A percentile compares a stretch with the other conserved stretches of the same genome.
These are phyloP conservation scores for Aethionema arabicum DNA, from an alignment of 345 rosid genomes.

Conservation along the genomic window DNA sequence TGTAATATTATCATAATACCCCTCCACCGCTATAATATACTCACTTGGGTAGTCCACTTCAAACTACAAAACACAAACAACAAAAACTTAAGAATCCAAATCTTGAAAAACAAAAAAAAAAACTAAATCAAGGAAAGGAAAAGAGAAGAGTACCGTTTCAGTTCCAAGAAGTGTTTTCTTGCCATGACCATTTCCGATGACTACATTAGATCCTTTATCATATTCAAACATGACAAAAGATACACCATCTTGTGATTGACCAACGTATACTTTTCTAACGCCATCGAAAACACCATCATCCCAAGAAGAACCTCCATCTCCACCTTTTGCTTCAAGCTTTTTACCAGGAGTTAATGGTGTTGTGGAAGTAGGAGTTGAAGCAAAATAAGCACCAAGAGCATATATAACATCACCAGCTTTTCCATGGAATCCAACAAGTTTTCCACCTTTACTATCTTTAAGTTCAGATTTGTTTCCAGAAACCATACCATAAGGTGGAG, in stretches of 20 bases:
- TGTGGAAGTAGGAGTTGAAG: background rate
- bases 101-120: background rate
- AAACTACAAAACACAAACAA: background rate
- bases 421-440: conserved; percentile 25
- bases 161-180: conserved; percentile 11
- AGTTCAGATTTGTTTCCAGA: background rate
- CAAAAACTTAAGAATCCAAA: background rate
- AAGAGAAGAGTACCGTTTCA: conserved; percentile 1
- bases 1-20: conserved; percentile 12
- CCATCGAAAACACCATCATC: conserved; percentile 28
- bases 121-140: background rate
- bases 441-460: background rate
- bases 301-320: conserved; percentile 19
- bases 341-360: background rate
- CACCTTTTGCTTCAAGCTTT: conserved; percentile 9
- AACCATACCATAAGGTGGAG: conserved; percentile 19
- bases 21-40: background rate
- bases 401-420: conserved; percentile 9
- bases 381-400: conserved; percentile 29
- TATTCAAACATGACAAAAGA: conserved; percentile 22
- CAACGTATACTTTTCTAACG: conserved; percentile 18
- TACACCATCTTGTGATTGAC: conserved; percentile 21
- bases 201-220: conserved; percentile 10
- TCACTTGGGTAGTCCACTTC: conserved; percentile 24
- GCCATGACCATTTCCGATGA: conserved; percentile 15